A percentile compares a stretch with the other conserved stretches of the same genome.
phyloP scores from a whole-genome alignment of 164 flowering plant species.

The Brasenia schreberi region DNA sequence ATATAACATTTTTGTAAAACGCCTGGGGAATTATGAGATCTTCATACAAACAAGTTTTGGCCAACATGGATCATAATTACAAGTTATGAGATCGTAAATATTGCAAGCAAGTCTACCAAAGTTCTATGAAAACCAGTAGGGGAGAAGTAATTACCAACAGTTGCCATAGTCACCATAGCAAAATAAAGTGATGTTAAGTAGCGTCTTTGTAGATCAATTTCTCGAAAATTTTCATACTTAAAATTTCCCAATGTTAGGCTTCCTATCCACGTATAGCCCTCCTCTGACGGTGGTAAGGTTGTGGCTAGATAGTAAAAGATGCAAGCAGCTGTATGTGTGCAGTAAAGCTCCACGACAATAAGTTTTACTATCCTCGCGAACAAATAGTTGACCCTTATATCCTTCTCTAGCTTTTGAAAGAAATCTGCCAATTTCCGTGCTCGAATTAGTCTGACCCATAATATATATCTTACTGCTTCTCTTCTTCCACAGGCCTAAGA shows the following conservation, averaged over 20 bases:
- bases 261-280: constrained; percentile 82
- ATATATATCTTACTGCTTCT: constrained; percentile 48
- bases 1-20: no score
- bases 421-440: constrained; percentile 33
- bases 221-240: constrained; percentile 50
- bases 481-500: constrained; percentile 34
- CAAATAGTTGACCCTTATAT: constrained; percentile 54
- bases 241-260: constrained; percentile 57
- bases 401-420: constrained; percentile 51
- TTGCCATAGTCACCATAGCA: constrained; percentile 18
- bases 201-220: constrained; percentile 58
- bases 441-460: constrained; percentile 54
- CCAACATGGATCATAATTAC: no score
- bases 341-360: constrained; percentile 51
- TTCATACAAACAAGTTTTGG: no score
- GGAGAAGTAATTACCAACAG: constrained; percentile 9
- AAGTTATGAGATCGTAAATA: no score
- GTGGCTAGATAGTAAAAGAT: constrained; percentile 72
- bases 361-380: constrained; percentile 61
- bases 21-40: no score
- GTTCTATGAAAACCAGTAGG: not conserved
- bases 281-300: constrained; percentile 42
- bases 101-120: no score
- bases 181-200: constrained; percentile 23
- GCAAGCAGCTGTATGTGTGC: constrained; percentile 77